Evolutionary conservation across 179 eudicot genomes (phyloP).

Genomic region (Sideroxylon spinosum): DNA sequence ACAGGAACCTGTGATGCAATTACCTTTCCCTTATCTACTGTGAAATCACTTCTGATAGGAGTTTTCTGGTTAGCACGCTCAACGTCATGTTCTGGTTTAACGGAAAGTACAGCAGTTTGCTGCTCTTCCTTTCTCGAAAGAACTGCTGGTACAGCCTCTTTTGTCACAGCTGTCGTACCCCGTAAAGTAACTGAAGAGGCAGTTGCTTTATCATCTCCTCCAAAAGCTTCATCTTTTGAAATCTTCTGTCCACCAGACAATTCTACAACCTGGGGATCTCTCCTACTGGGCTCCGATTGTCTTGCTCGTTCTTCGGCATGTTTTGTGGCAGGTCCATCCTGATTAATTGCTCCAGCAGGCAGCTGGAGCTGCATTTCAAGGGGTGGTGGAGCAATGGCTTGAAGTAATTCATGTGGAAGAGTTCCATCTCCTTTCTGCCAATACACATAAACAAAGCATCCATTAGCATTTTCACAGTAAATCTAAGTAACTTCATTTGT

Average conservation of each 20-base stretch:
- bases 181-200: constrained; percentile 28
- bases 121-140: constrained; percentile 52
- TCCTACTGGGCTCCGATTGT: constrained; percentile 48
- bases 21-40: constrained; percentile 65
- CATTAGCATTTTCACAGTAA: not conserved
- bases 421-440: constrained; percentile 87
- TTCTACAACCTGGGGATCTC: constrained; percentile 38
- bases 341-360: constrained; percentile 41
- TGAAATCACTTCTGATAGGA: constrained; percentile 36
- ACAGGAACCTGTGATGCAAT: constrained; percentile 41
- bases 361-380: constrained; percentile 54
- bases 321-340: constrained; percentile 48
- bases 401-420: constrained; percentile 87
- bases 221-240: constrained; percentile 46
- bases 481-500: not conserved
- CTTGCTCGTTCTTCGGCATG: constrained; percentile 44
- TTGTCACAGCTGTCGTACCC: constrained; percentile 31
- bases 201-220: constrained; percentile 52
- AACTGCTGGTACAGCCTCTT: constrained; percentile 38
- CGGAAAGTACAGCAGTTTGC: constrained; percentile 34
- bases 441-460: constrained; percentile 13
- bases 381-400: constrained; percentile 82
- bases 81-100: constrained; percentile 59
- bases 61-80: constrained; percentile 47
- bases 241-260: constrained; percentile 29